phyloP scores from a whole-genome alignment of 768 basidiomycete genomes.

The Phlegmacium glaucopus region DNA sequence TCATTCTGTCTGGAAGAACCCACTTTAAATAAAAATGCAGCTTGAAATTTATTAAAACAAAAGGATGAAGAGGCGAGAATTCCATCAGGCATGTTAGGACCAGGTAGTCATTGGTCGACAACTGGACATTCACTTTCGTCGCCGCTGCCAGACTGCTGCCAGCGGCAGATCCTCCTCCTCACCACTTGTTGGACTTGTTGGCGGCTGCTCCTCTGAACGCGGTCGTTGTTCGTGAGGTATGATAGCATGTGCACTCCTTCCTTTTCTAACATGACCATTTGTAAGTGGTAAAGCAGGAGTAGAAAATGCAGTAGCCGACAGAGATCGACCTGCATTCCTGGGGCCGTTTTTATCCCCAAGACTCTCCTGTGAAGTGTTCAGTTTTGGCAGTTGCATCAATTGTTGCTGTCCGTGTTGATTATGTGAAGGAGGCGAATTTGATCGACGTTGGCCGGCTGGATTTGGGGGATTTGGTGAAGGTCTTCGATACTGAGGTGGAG shows the following conservation, averaged over 20 bases:
- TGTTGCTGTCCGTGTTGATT: constrained; percentile 15
- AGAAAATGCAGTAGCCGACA: constrained; percentile 61
- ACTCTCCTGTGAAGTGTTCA: constrained; percentile 34
- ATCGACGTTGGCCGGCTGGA: constrained; percentile 29
- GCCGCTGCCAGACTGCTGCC: constrained; percentile 77
- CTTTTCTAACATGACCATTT: constrained; percentile 63
- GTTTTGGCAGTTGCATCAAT: constrained; percentile 32
- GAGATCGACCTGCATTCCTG: constrained; percentile 60
- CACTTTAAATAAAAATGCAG: background rate
- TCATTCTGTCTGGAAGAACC: background rate
- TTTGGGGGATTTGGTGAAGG: constrained; percentile 24
- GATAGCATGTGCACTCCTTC: constrained; percentile 60
- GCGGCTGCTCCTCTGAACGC: constrained; percentile 35
- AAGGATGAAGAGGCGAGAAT: too few relatives aligned
- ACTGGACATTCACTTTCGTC: constrained; percentile 41
- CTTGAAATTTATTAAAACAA: too few relatives aligned
- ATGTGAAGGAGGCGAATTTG: constrained; percentile 53
- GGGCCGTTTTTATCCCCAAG: constrained; percentile 22
- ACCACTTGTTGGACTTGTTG: constrained; percentile 24
- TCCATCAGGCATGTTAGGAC: too few relatives aligned
- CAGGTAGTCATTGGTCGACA: background rate
- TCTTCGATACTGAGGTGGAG: constrained; percentile 11
- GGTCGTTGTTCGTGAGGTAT: constrained; percentile 37
- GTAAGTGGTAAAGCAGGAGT: constrained; percentile 30
- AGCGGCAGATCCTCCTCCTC: constrained; percentile 83